Evolutionary conservation across 768 basidiomycete genomes (phyloP).

Genomic region (Boletellus ananiceps): DNA sequence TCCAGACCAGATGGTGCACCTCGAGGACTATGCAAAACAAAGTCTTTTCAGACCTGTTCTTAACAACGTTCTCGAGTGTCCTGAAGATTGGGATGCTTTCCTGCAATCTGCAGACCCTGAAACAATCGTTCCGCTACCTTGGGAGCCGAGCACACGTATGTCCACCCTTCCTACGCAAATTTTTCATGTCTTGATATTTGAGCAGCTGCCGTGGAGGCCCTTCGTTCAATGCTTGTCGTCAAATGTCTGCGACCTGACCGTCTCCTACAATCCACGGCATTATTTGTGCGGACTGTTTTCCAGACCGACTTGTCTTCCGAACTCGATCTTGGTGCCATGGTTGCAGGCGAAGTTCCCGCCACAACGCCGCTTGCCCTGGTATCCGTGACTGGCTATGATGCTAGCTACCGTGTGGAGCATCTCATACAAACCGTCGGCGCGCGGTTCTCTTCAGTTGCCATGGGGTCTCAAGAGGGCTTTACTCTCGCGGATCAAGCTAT

Average conservation of each 20-base stretch:
- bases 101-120: conserved; percentile 66
- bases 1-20: conserved; percentile 62
- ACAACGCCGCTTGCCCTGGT: conserved; percentile 84
- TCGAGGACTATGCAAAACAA: conserved; percentile 68
- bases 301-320: conserved; percentile 73
- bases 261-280: conserved; percentile 73
- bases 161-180: not conserved
- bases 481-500: conserved; percentile 95
- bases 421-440: conserved; percentile 73
- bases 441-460: conserved; percentile 86
- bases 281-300: conserved; percentile 75
- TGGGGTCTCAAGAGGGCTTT: conserved; percentile 99
- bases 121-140: conserved; percentile 63
- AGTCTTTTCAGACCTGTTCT: conserved; percentile 75
- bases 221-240: conserved; percentile 72
- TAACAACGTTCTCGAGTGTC: conserved; percentile 53
- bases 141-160: conserved; percentile 74
- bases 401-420: conserved; percentile 93
- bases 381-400: conserved; percentile 95
- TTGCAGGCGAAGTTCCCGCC: conserved; percentile 72
- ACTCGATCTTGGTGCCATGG: conserved; percentile 75
- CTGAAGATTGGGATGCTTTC: conserved; percentile 70
- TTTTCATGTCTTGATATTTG: conserved; percentile 14
- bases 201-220: conserved; percentile 65
- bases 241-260: conserved; percentile 94